phyloP scores from a whole-genome alignment of 495 filamentous ascomycete species.

The Viridothelium virens region DNA sequence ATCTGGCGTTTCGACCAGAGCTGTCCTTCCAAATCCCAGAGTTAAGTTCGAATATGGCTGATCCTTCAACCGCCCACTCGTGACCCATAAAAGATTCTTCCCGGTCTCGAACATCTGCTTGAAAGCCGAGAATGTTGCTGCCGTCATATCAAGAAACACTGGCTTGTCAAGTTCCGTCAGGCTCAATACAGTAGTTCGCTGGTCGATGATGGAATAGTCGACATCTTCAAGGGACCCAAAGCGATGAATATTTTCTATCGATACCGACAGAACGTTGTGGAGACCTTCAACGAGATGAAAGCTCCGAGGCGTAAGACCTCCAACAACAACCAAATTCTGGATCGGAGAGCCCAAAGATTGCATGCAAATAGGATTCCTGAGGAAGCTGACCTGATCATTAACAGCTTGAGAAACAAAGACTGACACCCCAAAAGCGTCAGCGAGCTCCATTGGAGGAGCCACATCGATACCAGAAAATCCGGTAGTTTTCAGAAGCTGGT shows the following conservation, averaged over 20 bases:
- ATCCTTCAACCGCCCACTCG: neutral
- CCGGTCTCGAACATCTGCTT: neutral
- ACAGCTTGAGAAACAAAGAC: neutral
- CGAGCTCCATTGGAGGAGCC: neutral
- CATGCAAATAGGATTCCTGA: neutral
- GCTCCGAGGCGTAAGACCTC: neutral
- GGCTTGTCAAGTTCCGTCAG: constrained; percentile 2
- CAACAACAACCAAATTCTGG: neutral
- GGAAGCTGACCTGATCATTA: neutral
- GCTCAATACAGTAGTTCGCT: neutral
- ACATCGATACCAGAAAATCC: constrained; percentile 27
- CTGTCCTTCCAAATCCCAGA: neutral
- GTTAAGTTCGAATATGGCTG: neutral
- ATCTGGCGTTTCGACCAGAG: neutral
- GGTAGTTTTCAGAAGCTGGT: constrained; percentile 19
- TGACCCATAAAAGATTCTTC: constrained; percentile 7
- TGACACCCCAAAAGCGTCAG: neutral
- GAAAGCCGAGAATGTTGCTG: neutral
- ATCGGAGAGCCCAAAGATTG: neutral
- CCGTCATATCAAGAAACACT: neutral
- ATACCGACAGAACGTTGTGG: neutral
- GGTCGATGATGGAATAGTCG: neutral
- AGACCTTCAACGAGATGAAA: neutral
- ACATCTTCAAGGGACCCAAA: neutral
- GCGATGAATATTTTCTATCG: neutral